Percentiles rank a stretch among this genome's conserved stretches.
These are phyloP conservation scores for Kickxella alabastrina DNA, from an alignment of 192 early-diverging fungal species.

Conservation along the genomic window DNA sequence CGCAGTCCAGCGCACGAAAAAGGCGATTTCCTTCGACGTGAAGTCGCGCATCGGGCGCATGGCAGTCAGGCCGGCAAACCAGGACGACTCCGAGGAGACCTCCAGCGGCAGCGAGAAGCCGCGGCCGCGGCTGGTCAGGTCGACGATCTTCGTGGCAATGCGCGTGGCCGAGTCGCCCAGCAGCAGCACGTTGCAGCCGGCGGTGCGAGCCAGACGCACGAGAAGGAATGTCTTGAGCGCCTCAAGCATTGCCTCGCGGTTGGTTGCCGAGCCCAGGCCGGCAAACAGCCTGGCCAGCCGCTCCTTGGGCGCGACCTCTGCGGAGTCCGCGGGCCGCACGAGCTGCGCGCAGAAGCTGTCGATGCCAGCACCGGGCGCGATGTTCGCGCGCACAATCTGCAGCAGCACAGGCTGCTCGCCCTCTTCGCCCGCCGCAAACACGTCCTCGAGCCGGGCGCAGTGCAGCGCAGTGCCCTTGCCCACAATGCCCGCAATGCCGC, in stretches of 20 bases:
- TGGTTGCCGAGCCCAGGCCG: constrained; percentile 56
- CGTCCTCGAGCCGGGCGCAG: constrained; percentile 61
- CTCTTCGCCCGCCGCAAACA: constrained; percentile 44
- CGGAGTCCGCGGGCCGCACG: neutral
- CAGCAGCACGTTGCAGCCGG: constrained; percentile 55
- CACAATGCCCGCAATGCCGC: constrained; percentile 41
- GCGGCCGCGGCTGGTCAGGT: constrained; percentile 76
- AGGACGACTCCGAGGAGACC: constrained; percentile 56
- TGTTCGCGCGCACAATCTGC: constrained; percentile 9
- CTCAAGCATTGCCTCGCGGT: constrained; percentile 68
- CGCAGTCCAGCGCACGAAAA: constrained; percentile 58
- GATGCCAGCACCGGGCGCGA: constrained; percentile 8
- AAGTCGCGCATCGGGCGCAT: constrained; percentile 81
- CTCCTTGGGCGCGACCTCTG: constrained; percentile 12
- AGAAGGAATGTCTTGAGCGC: constrained; percentile 62
- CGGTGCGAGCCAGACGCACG: constrained; percentile 48
- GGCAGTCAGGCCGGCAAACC: constrained; percentile 55
- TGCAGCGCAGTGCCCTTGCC: constrained; percentile 39
- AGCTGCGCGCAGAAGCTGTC: constrained; percentile 23
- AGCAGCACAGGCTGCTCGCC: constrained; percentile 10
- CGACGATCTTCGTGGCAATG: constrained; percentile 71
- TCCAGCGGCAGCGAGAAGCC: constrained; percentile 82
- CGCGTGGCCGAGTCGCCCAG: constrained; percentile 79
- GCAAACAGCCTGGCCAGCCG: constrained; percentile 54
- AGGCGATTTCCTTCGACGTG: constrained; percentile 71